These are phyloP conservation scores for Endothia cerciana DNA, from an alignment of 2,329 filamentous ascomycete species.

Conservation along the genomic window DNA sequence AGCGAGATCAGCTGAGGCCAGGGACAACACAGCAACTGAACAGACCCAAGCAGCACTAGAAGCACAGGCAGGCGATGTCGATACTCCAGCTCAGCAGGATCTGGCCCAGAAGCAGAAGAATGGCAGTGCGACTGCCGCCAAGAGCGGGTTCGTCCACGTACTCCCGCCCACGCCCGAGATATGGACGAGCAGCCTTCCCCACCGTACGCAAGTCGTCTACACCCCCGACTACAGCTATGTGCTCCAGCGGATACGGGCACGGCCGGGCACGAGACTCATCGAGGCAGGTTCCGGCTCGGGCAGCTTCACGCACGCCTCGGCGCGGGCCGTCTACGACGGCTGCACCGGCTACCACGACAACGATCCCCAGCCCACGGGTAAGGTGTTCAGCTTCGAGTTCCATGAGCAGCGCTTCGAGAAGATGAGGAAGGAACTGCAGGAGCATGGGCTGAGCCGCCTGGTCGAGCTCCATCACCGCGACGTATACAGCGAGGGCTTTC, in stretches of 20 bases:
- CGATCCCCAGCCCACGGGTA: constrained; percentile 57
- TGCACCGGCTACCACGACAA: constrained; percentile 50
- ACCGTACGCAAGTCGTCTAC: constrained; percentile 85
- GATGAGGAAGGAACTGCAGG: constrained; percentile 69
- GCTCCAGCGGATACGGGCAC: constrained; percentile 73
- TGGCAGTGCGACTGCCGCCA: constrained; percentile 50
- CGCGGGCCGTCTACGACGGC: constrained; percentile 73
- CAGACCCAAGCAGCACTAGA: constrained; percentile 26
- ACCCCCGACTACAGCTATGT: constrained; percentile 87
- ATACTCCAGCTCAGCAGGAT: constrained; percentile 31
- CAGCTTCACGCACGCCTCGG: constrained; percentile 81
- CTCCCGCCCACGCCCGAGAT: constrained; percentile 79
- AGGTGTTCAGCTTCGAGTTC: constrained; percentile 83
- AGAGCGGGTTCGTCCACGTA: constrained; percentile 76
- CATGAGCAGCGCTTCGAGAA: constrained; percentile 73
- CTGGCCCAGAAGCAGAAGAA: constrained; percentile 21
- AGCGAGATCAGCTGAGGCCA: constrained; percentile 17
- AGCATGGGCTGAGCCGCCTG: constrained; percentile 66
- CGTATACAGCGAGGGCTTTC: constrained; percentile 76
- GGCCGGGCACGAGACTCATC: constrained; percentile 74
- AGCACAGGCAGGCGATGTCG: constrained; percentile 6
- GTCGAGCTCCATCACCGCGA: constrained; percentile 78
- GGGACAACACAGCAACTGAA: constrained; percentile 29
- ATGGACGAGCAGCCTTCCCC: constrained; percentile 80
- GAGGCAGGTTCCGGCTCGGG: constrained; percentile 83